These are phyloP conservation scores for Cercophora sp. DNA, from an alignment of 495 filamentous ascomycete genomes.

Conservation along the genomic window DNA sequence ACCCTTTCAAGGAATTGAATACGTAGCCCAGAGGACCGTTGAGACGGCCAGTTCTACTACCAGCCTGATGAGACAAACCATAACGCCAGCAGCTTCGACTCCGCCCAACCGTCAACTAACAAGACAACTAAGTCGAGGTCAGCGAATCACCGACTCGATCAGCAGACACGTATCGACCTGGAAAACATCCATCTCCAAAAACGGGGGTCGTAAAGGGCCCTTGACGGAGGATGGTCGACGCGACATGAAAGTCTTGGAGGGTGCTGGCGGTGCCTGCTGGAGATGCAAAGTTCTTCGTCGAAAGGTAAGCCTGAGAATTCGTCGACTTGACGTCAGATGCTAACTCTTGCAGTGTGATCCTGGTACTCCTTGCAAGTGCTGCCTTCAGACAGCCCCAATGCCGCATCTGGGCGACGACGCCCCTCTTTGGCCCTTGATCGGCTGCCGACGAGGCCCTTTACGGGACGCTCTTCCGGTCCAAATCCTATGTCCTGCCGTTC, in stretches of 20 bases:
- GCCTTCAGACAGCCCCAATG: constrained; percentile 28
- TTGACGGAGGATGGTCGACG: constrained; percentile 25
- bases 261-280: constrained; percentile 32
- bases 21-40: not conserved
- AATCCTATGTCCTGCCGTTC: constrained; percentile 24
- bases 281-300: constrained; percentile 33
- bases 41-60: not conserved
- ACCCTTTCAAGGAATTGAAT: constrained; percentile 10
- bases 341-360: constrained; percentile 26
- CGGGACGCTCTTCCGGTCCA: constrained; percentile 22
- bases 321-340: not conserved
- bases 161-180: constrained; percentile 29
- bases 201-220: constrained; percentile 24
- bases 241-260: constrained; percentile 26
- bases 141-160: constrained; percentile 27
- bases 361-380: constrained; percentile 27
- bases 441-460: constrained; percentile 30
- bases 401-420: constrained; percentile 27
- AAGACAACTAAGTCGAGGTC: constrained; percentile 23
- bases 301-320: constrained; percentile 17
- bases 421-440: constrained; percentile 32
- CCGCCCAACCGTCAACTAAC: constrained; percentile 8
- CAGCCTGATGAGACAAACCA: not conserved
- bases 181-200: constrained; percentile 25
- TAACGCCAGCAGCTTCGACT: not conserved